These are phyloP conservation scores for Mucor circinelloides DNA, from an alignment of 371 early-diverging fungal species.

Conservation along the genomic window DNA sequence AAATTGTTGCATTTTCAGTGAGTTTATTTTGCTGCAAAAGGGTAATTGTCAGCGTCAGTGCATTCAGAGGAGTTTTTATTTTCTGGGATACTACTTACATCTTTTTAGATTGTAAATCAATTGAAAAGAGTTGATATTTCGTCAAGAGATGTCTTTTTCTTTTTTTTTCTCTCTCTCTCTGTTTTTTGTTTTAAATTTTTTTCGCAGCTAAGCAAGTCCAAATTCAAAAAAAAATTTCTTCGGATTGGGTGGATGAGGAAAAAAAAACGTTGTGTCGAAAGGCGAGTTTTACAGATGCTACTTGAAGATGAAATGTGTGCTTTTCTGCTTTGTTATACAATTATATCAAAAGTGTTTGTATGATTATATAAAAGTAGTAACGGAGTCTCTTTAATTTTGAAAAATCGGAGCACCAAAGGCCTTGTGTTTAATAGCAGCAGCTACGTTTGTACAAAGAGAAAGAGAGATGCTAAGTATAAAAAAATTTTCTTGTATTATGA, in stretches of 20 bases:
- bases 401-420: slow-evolving; percentile 34
- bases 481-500: slow-evolving; percentile 12
- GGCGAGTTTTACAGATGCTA: neutral
- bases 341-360: slow-evolving; percentile 1
- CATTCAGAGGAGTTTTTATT: neutral
- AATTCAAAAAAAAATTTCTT: neutral
- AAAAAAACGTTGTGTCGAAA: neutral
- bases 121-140: neutral
- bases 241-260: neutral
- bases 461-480: neutral
- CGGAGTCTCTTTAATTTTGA: slow-evolving; percentile 20
- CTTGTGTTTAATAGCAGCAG: slow-evolving; percentile 28
- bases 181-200: neutral
- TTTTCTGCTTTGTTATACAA: neutral
- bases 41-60: neutral
- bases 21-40: neutral
- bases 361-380: slow-evolving; percentile 9
- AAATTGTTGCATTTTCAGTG: slow-evolving; percentile 35
- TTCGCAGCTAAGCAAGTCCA: neutral
- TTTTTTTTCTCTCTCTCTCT: too few relatives aligned
- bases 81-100: slow-evolving; percentile 2
- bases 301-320: neutral
- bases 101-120: neutral
- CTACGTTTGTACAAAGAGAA: slow-evolving; percentile 3
- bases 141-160: neutral